Base-by-base conservation (phyloP, 129 eudicot genomes). In the Kitagawia praeruptora region DNA sequence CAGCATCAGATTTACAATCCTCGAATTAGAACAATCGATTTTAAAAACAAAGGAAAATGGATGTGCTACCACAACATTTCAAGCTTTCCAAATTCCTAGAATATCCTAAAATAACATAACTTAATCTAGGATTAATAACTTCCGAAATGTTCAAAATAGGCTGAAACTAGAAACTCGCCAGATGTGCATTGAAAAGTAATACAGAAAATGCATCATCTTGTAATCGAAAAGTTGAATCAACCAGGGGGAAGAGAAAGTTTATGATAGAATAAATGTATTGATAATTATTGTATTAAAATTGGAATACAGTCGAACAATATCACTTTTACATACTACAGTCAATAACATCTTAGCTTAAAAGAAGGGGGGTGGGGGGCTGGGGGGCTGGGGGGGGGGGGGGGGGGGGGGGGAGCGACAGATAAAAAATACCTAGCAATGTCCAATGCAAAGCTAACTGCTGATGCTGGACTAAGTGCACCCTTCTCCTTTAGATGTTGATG, bases 401-500 rank as follows among this genome's bases (percentile, higher is more conserved):
- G 3, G 53, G 53, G 5, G 4, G 4, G 18, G 53, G 19, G 69
- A 49, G 70, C 9, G 64, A 31, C 37, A 34, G 37, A 34, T 34
- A 61, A 61, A n/a, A 70, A 46, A 16, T 87, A 95, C 98, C 97
- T 90, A 82, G 97, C 99, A 80, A 96, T 96, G 81, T 96, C 99
- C 79, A 96, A 81, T 67, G 97, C 97, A 82, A 96, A 96, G 84
- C 84, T 96, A 77, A 96, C 82, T 39, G 97, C 98, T 41, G 91
- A 88, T 54, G 92, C 87, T 42, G 99, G 93, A 82, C 78, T 87
- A 76, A 96, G 91, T 28, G 97, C 90, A 31, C 97, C 97, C 72
- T 96, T 96, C 78, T 88, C 99, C 84, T 96, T 96, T 58, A 96
- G 88, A 80, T 90, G 87, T 75, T 92, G 99, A 81, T 96, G 98